phyloP scores from a whole-genome alignment of 129 eudicot genomes.

The Flaveria robusta region DNA sequence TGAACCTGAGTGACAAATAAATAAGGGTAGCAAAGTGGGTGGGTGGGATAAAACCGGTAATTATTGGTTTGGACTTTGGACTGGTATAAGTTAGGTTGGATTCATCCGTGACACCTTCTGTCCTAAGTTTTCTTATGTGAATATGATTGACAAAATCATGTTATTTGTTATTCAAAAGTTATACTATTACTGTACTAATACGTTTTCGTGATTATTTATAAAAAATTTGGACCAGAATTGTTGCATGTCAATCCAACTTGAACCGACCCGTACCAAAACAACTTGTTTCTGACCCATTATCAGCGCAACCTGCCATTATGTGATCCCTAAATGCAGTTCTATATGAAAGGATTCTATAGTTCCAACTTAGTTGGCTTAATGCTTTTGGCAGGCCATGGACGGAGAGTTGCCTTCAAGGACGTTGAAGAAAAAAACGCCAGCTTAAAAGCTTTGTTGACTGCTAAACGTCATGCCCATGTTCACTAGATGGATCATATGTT shows the following conservation, averaged over 20 bases:
- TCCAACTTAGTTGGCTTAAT: background rate
- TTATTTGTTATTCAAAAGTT: background rate
- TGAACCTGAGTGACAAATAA: background rate
- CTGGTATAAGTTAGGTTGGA: too few species aligned
- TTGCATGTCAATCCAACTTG: background rate
- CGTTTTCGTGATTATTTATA: background rate
- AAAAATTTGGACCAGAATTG: background rate
- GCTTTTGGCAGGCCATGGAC: constrained; percentile 55
- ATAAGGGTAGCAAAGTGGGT: background rate
- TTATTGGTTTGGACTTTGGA: too few species aligned
- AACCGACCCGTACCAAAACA: background rate
- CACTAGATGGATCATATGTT: constrained; percentile 6
- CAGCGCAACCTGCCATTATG: background rate
- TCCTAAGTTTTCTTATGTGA: too few species aligned
- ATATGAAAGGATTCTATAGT: background rate
- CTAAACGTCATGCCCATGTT: constrained; percentile 24
- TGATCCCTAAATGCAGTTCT: background rate
- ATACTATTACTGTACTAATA: background rate
- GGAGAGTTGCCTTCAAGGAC: constrained; percentile 50
- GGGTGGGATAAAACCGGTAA: background rate
- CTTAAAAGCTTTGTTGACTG: constrained; percentile 53
- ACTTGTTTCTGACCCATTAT: background rate
- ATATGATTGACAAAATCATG: too few species aligned
- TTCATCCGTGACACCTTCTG: too few species aligned
- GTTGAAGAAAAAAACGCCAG: constrained; percentile 48